phyloP scores from a whole-genome alignment of 192 early-diverging fungal genomes.

The Dispira simplex region DNA sequence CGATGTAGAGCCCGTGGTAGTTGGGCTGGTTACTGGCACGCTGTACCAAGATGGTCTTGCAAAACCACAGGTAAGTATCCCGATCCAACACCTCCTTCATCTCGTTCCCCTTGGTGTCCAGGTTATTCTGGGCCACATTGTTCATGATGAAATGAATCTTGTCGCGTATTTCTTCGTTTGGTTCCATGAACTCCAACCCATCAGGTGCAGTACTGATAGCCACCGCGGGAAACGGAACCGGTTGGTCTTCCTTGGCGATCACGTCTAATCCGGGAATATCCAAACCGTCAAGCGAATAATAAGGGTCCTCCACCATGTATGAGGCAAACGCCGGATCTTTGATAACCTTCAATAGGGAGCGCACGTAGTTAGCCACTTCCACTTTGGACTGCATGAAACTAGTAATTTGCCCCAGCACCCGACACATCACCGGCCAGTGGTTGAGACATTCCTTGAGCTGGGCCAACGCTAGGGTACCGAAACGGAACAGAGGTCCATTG shows the following conservation, averaged over 20 bases:
- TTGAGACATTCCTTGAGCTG: slow-evolving; percentile 71
- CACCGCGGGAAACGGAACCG: slow-evolving; percentile 14
- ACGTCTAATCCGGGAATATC: slow-evolving; percentile 17
- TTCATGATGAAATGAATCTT: slow-evolving; percentile 97
- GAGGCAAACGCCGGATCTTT: slow-evolving; percentile 15
- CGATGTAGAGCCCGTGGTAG: slow-evolving; percentile 82
- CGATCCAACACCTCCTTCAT: slow-evolving; percentile 55
- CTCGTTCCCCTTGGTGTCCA: slow-evolving; percentile 59
- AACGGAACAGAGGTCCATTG: slow-evolving; percentile 71
- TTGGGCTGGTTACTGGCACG: slow-evolving; percentile 94
- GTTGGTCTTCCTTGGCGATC: slow-evolving; percentile 22
- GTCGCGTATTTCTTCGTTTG: slow-evolving; percentile 53
- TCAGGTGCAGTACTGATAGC: slow-evolving; percentile 12
- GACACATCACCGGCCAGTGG: slow-evolving; percentile 85
- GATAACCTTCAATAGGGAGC: slow-evolving; percentile 18
- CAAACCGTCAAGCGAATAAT: slow-evolving; percentile 15
- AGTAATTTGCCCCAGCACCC: slow-evolving; percentile 65
- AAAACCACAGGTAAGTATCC: slow-evolving; percentile 77
- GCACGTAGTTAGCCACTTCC: slow-evolving; percentile 53
- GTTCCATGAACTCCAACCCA: slow-evolving; percentile 23
- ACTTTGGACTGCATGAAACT: slow-evolving; percentile 64
- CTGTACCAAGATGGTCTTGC: slow-evolving; percentile 88
- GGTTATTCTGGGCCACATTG: slow-evolving; percentile 78
- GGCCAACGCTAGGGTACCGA: slow-evolving; percentile 73
- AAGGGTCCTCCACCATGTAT: slow-evolving; percentile 18